Conservation (phyloP, 129 eudicot species). For the Escallonia herrerae region DNA sequence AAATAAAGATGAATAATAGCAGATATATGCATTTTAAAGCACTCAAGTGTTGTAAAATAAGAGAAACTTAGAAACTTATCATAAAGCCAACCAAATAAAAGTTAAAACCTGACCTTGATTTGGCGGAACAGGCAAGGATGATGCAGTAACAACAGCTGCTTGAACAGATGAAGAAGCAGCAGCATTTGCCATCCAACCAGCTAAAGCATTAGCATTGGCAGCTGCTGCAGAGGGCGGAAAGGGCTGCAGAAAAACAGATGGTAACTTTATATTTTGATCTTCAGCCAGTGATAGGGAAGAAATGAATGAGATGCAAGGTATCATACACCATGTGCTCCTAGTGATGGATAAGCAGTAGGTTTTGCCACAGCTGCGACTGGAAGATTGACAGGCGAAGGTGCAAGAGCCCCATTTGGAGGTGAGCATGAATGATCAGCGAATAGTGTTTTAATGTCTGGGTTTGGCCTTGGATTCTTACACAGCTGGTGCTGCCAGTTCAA, state of each 20-base stretch:
- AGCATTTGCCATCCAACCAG: slow-evolving; percentile 88
- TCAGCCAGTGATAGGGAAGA: not conserved
- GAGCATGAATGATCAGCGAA: slow-evolving; percentile 70
- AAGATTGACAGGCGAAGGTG: slow-evolving; percentile 61
- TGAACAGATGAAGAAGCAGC: slow-evolving; percentile 86
- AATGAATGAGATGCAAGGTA: not conserved
- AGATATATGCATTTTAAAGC: too few species aligned
- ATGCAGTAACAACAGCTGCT: slow-evolving; percentile 79
- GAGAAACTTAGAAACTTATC: not conserved
- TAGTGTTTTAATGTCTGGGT: slow-evolving; percentile 78
- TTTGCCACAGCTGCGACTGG: slow-evolving; percentile 67
- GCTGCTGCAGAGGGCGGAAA: slow-evolving; percentile 72
- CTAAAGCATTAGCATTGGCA: slow-evolving; percentile 73
- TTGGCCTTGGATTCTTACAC: slow-evolving; percentile 82
- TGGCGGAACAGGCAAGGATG: slow-evolving; percentile 68
- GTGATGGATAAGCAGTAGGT: slow-evolving; percentile 53
- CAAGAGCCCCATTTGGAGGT: slow-evolving; percentile 68
- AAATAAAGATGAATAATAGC: too few species aligned
- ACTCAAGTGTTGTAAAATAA: not conserved
- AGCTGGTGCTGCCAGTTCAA: slow-evolving; percentile 88
- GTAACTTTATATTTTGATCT: not conserved
- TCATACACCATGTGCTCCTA: slow-evolving; percentile 75
- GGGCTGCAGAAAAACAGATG: slow-evolving; percentile 42
- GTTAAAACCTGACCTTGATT: slow-evolving; percentile 54
- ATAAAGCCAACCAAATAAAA: slow-evolving; percentile 1